phyloP scores from a whole-genome alignment of 148 eudicot species.

The Salicornia ramosissima region DNA sequence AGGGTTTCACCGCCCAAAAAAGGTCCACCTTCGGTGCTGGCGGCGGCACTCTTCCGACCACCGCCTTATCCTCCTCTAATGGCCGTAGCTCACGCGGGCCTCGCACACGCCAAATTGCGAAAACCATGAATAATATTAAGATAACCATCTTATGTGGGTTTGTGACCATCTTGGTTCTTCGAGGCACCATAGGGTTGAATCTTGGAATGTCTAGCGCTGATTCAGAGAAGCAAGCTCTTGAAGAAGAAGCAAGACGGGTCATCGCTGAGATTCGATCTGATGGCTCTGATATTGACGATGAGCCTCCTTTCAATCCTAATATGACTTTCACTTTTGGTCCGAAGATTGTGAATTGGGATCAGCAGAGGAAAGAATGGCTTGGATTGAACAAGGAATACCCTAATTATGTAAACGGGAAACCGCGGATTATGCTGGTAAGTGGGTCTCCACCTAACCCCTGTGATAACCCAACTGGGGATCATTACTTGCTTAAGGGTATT shows the following conservation, averaged over 20 bases:
- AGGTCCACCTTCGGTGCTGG: constrained; percentile 19
- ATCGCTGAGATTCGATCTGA: constrained; percentile 53
- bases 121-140: constrained; percentile 41
- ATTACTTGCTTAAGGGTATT: constrained; percentile 58
- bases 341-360: constrained; percentile 55
- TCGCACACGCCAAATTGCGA: constrained; percentile 41
- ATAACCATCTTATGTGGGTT: constrained; percentile 48
- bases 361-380: constrained; percentile 41
- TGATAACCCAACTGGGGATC: constrained; percentile 83
- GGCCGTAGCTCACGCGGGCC: constrained; percentile 1
- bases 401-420: constrained; percentile 35
- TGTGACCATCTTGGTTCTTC: constrained; percentile 52
- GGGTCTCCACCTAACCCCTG: constrained; percentile 79
- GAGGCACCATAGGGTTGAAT: constrained; percentile 57
- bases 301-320: constrained; percentile 25
- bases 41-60: constrained; percentile 25
- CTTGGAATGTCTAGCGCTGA: constrained; percentile 25
- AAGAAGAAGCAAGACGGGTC: constrained; percentile 43
- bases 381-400: constrained; percentile 37
- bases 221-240: constrained; percentile 21
- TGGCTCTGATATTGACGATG: constrained; percentile 30
- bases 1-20: constrained; percentile 38
- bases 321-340: constrained; percentile 57
- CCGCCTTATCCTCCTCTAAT: constrained; percentile 18
- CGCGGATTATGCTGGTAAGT: constrained; percentile 55